Evolutionary conservation across 192 early-diverging fungal genomes (phyloP).

Genomic region (Backusella mclennaniae): DNA sequence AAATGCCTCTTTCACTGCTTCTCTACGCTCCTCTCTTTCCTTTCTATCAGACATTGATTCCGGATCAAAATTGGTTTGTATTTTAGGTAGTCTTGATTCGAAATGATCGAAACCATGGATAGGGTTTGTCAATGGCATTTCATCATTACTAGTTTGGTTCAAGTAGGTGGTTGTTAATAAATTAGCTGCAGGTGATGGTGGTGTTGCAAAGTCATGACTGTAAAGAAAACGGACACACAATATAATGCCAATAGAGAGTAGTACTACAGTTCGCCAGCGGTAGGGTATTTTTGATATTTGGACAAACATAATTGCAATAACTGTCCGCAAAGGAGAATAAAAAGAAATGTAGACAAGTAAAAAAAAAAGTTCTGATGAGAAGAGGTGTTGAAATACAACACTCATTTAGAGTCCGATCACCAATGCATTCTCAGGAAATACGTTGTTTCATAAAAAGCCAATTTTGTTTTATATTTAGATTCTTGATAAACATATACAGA

Average conservation of each 20-base stretch:
- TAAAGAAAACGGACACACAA: background rate
- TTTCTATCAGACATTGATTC: background rate
- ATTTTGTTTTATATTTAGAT: background rate
- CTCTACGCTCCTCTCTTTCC: constrained; percentile 21
- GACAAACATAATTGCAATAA: background rate
- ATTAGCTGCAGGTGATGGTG: background rate
- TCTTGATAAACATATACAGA: background rate
- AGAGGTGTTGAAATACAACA: background rate
- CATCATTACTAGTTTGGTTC: background rate
- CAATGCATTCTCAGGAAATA: background rate
- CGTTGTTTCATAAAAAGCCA: background rate
- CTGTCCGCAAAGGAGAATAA: background rate
- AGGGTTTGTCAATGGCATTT: background rate
- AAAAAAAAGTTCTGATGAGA: background rate
- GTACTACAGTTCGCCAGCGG: background rate
- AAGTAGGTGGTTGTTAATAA: background rate
- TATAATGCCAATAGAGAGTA: background rate
- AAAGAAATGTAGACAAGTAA: background rate
- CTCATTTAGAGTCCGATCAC: background rate
- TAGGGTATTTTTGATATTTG: background rate
- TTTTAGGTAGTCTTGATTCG: constrained; percentile 6
- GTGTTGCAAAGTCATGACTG: background rate
- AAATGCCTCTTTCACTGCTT: constrained; percentile 58
- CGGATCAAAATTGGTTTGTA: constrained; percentile 11
- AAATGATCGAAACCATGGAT: constrained; percentile 7